Evolutionary conservation across 2,329 filamentous ascomycete species (phyloP), one percentile per base, ranked within the genome.

Genomic region (Didymella segeticola): DNA sequence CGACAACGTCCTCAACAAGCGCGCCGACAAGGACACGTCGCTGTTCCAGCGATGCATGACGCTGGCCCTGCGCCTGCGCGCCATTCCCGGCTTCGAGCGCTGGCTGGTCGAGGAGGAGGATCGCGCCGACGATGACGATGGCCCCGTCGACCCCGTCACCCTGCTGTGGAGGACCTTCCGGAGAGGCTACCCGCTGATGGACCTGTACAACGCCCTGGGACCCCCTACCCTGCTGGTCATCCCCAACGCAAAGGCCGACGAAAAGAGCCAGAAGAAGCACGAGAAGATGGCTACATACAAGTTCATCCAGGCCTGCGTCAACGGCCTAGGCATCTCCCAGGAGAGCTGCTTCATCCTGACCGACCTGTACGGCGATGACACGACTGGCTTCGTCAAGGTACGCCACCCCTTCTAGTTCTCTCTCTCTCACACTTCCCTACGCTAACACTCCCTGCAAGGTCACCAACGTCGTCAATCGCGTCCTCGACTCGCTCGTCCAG

Each of bases 1-100:
- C 55, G 85, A 90, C 74, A 97, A 96, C 76, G 96, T 99, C 74
- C 96, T 99, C 82, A 99, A 99, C 78, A 90, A 93, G 76, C 90
- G 91, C 73, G 95, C 93, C 73, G 93, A 96, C 74, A 93, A 95
- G 62, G 91, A 90, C 50, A 85, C 89, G 55, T 97, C 93, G 10
- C 85, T 99, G 20, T 99, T 96, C 76, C 93, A 98, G 76, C 96
- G 96, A 75, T 98, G 95, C 74, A 84, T 96, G 63, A 87, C 88
- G 47, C 81, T 98, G 57, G 91, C 90, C 72, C 87, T 89, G 77
- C 87, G 95, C 59, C 80, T 99, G 57, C 83, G 87, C 50, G 88
- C 89, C 62, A 92, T 98, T 8, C 92, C 92, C 4, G 89, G 86
- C 53, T 97, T 98, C 71, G 87, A 91, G 58, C 80, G 82, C 15